These are phyloP conservation scores for Aspergillus biplanus DNA, from an alignment of 495 filamentous ascomycete genomes.

Conservation along the genomic window DNA sequence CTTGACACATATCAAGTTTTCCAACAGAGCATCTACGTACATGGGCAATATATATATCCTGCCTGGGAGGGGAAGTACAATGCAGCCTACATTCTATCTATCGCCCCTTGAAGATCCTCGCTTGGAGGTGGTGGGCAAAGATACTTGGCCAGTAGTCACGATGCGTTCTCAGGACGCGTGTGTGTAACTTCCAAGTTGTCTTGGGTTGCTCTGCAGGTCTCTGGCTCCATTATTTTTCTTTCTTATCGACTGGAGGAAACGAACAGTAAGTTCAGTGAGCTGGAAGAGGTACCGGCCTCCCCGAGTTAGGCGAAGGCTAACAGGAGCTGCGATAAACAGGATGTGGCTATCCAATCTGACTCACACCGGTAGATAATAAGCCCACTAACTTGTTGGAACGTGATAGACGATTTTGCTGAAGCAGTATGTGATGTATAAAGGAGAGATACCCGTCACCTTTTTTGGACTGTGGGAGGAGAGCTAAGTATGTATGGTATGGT, in stretches of 20 bases:
- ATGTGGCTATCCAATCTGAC: background rate
- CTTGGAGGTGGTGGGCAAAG: background rate
- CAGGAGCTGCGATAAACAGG: background rate
- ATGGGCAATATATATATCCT: background rate
- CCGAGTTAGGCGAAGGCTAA: background rate
- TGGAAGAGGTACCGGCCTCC: background rate
- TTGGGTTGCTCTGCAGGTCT: conserved; percentile 10
- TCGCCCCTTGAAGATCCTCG: background rate
- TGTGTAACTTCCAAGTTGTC: conserved; percentile 2
- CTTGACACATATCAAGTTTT: background rate
- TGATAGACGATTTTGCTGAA: background rate
- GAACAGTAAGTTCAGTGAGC: background rate
- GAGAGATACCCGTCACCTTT: background rate
- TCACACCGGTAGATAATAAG: background rate
- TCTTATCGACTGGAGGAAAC: background rate
- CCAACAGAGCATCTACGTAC: background rate
- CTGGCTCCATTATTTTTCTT: background rate
- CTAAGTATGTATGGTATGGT: conserved; percentile 17
- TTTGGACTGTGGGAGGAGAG: background rate
- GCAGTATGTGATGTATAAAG: background rate
- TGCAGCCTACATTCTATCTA: background rate
- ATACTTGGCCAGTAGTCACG: background rate
- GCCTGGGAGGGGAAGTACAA: background rate
- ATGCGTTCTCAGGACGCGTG: background rate
- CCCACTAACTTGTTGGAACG: background rate